These are phyloP conservation scores for Chamaenerion angustifolium DNA, from an alignment of 345 rosid genomes.

Conservation along the genomic window DNA sequence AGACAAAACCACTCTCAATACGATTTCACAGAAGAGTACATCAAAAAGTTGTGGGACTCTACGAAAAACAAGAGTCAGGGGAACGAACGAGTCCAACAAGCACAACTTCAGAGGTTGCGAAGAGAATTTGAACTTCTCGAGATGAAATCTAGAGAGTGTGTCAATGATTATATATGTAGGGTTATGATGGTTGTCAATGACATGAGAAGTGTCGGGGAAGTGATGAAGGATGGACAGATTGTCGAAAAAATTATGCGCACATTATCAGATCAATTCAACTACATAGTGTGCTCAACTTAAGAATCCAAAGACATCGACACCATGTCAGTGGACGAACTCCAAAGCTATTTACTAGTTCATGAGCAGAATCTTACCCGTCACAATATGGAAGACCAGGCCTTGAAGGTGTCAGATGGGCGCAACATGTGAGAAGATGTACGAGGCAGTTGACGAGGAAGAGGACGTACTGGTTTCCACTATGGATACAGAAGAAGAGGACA, in stretches of 20 bases:
- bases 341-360: background rate
- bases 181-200: background rate
- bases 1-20: background rate
- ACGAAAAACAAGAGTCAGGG: conserved; percentile 6
- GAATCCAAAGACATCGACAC: background rate
- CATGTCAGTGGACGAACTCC: background rate
- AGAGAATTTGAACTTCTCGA: background rate
- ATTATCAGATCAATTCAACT: background rate
- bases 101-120: conserved; percentile 1
- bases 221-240: background rate
- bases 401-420: background rate
- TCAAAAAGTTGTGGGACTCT: background rate
- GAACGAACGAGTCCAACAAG: background rate
- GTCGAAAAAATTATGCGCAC: conserved; percentile 1
- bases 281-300: background rate
- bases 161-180: background rate
- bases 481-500: no score
- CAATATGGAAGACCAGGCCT: background rate
- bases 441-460: background rate
- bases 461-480: no score
- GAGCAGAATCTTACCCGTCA: background rate
- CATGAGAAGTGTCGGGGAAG: background rate
- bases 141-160: background rate
- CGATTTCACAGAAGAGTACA: background rate
- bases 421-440: background rate